These are phyloP conservation scores for Apophysomyces trapeziformis DNA, from an alignment of 371 early-diverging fungal genomes.

Conservation along the genomic window DNA sequence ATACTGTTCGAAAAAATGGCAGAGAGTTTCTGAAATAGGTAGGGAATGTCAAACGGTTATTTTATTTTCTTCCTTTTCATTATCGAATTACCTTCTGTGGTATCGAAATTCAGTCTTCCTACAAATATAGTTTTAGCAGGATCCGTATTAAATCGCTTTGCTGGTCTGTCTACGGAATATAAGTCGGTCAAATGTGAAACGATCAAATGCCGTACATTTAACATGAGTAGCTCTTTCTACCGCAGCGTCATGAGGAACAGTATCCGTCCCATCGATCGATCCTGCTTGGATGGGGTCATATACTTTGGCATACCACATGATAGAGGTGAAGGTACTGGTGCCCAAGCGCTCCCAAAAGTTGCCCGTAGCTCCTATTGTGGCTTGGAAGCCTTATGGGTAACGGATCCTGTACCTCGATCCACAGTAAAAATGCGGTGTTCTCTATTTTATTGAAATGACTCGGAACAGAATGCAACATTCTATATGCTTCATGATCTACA, in stretches of 20 bases:
- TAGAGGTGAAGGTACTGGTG: background rate
- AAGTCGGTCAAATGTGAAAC: background rate
- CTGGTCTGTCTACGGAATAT: conserved; percentile 36
- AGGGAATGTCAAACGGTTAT: background rate
- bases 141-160: conserved; percentile 36
- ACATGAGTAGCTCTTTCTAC: conserved; percentile 47
- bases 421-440: no score
- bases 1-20: conserved; percentile 38
- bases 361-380: no score
- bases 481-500: background rate
- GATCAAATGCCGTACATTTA: conserved; percentile 29
- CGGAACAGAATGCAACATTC: background rate
- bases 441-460: background rate
- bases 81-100: conserved; percentile 44
- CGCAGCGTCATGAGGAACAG: conserved; percentile 57
- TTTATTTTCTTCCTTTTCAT: background rate
- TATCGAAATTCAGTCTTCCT: conserved; percentile 49
- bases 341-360: no score
- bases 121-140: conserved; percentile 58
- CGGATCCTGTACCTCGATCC: no score
- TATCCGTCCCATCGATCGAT: conserved; percentile 61
- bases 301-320: conserved; percentile 58
- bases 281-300: conserved; percentile 62
- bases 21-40: conserved; percentile 26
- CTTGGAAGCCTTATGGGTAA: no score